These are phyloP conservation scores for Cercophora samala DNA, from an alignment of 495 filamentous ascomycete species.

Conservation along the genomic window DNA sequence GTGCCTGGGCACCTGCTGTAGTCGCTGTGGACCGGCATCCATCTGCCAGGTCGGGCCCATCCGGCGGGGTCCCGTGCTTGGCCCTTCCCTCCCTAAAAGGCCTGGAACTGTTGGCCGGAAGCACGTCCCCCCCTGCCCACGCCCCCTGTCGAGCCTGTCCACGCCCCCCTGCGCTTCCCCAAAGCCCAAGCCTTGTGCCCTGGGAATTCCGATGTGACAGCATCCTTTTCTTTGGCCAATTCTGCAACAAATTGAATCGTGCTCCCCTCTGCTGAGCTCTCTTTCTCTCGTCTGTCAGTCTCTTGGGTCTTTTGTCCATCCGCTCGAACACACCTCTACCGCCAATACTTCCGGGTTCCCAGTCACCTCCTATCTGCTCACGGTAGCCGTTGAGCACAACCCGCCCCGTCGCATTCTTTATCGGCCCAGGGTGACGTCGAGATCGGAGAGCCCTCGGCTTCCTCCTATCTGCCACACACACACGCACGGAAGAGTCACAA, in stretches of 20 bases:
- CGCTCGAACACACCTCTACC: background rate
- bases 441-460: constrained; percentile 2
- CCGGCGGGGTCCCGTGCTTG: constrained; percentile 8
- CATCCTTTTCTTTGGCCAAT: background rate
- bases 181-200: constrained; percentile 17
- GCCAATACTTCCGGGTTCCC: too few relatives aligned
- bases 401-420: background rate
- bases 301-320: background rate
- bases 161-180: constrained; percentile 16
- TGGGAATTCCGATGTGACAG: constrained; percentile 30
- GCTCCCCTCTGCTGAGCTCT: background rate
- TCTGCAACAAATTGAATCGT: constrained; percentile 7
- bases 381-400: background rate
- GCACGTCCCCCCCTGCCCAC: background rate
- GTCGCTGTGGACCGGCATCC: background rate
- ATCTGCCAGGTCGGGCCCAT: constrained; percentile 6
- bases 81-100: background rate
- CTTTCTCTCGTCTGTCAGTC: constrained; percentile 10
- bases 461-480: background rate
- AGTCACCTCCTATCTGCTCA: background rate
- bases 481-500: background rate
- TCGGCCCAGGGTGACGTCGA: constrained; percentile 16
- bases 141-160: too few relatives aligned
- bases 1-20: background rate
- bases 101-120: constrained; percentile 15